A percentile compares a stretch with the other conserved stretches of the same genome.
Evolutionary conservation across 2,329 filamentous ascomycete species (phyloP).

Genomic region (Fusarium mangiferae): DNA sequence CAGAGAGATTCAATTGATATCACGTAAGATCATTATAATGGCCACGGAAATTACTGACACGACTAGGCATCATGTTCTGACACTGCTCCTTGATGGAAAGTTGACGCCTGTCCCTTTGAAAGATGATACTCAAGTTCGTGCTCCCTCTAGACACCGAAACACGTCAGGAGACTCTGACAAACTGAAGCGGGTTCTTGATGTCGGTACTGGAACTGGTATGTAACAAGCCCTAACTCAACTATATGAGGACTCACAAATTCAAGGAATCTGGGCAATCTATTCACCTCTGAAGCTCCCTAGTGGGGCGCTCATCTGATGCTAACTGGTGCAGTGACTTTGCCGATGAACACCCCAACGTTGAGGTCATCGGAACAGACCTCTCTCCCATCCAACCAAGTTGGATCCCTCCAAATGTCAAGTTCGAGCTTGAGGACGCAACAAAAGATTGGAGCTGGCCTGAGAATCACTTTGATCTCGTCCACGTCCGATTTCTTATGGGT

Average conservation of each 20-base stretch:
- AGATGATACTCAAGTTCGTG: neutral
- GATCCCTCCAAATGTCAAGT: neutral
- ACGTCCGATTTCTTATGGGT: neutral
- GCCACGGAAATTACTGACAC: neutral
- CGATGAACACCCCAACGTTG: neutral
- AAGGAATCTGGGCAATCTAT: neutral
- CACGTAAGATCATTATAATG: neutral
- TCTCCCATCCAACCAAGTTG: neutral
- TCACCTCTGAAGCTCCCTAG: accelerated
- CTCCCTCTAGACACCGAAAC: accelerated
- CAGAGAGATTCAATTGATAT: conserved; percentile 21
- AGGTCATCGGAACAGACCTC: neutral
- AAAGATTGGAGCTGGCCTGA: neutral
- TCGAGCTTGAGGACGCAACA: neutral
- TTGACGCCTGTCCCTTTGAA: neutral
- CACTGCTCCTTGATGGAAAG: neutral
- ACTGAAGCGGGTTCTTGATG: neutral
- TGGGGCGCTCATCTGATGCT: accelerated
- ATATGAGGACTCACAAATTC: neutral
- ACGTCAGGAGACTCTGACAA: neutral
- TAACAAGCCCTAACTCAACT: accelerated
- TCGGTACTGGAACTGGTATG: neutral
- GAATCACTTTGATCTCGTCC: neutral
- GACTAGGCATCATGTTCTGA: neutral
- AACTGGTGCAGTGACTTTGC: neutral